These are phyloP conservation scores for Pelargonium cotyledonis DNA, from an alignment of 441 rosid genomes.

Conservation along the genomic window DNA sequence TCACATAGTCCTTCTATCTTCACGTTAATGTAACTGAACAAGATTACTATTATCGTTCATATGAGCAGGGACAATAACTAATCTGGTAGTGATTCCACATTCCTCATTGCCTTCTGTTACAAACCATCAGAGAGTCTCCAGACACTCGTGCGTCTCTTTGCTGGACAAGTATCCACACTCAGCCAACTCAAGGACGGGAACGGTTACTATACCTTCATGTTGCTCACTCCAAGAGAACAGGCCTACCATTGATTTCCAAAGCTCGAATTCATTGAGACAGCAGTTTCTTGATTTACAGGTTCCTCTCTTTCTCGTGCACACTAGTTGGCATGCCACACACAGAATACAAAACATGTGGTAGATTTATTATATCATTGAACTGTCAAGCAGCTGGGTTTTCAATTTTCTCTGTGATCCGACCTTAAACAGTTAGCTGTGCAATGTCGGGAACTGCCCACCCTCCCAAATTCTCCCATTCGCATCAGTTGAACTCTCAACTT, in stretches of 20 bases:
- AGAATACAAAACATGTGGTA: neutral
- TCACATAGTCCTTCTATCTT: neutral
- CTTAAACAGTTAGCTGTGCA: neutral
- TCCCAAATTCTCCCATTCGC: no score
- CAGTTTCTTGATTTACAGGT: conserved; percentile 39
- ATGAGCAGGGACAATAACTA: conserved; percentile 39
- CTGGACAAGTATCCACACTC: conserved; percentile 38
- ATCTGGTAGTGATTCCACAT: conserved; percentile 28
- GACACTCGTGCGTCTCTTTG: conserved; percentile 25
- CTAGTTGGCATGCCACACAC: neutral
- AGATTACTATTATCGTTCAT: conserved; percentile 9
- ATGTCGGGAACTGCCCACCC: neutral
- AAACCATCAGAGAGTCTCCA: conserved; percentile 25
- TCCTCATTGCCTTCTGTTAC: conserved; percentile 24
- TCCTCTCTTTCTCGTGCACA: conserved; percentile 6
- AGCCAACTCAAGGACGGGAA: conserved; percentile 20
- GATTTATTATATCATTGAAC: neutral
- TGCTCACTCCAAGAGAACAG: conserved; percentile 17
- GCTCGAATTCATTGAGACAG: conserved; percentile 22
- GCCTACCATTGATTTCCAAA: conserved; percentile 10
- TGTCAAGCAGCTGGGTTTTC: neutral
- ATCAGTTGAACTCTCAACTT: no score
- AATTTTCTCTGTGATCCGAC: neutral
- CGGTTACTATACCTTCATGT: conserved; percentile 17
- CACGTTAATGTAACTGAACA: neutral